Base-by-base conservation (phyloP, 1,284 basidiomycete species). In the Sporisorium sorghi region DNA sequence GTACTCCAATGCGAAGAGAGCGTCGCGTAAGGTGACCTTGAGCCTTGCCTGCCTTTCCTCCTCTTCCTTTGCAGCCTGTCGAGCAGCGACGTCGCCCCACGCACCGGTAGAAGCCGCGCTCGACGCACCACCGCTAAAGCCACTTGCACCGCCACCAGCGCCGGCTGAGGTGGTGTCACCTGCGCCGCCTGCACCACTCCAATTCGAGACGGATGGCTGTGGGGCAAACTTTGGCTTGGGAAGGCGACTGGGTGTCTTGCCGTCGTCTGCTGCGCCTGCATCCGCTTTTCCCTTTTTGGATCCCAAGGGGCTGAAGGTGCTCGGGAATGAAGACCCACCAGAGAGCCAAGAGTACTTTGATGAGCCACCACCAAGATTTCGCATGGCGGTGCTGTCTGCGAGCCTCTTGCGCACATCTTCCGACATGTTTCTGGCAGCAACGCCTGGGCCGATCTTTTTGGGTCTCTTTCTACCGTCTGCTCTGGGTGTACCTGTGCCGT, bases 311-410 rank as follows among this genome's bases (percentile, higher is more conserved):
- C 73, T 66, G 37, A 67, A 62, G 11, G 61, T 49, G 39, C 58
- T 57, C 7, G 70, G 62, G 40, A 62, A 55, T 11, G 58, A 42
- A 26, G 53, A 59, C 35, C 55, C 55, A 32, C 72, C 52, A 10
- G 73, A 73, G 7, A 79, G 66, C 77, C 79, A 78, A 9, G 79
- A 65, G 44, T 80, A 79, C 57, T 78, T 81, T 23, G 63, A 58
- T 53, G 77, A 63, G 7, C 73, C 69, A 39, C 72, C 77, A 14
- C 77, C 79, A 28, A 82, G 49, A 35, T 80, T 76, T n/a, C 79
- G 67, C 74, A 83, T 82, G 4, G 82, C 81, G 11, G 82, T 84
- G 53, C 80, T 83, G 56, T 84, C 79, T 2, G 82, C 81, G 12
- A 84, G 49, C 35, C 78, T 62, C 61, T 80, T 81, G 14, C 79